Base-by-base conservation (phyloP, 1,139 yeast genomes). In the Hyphopichia burtonii region DNA sequence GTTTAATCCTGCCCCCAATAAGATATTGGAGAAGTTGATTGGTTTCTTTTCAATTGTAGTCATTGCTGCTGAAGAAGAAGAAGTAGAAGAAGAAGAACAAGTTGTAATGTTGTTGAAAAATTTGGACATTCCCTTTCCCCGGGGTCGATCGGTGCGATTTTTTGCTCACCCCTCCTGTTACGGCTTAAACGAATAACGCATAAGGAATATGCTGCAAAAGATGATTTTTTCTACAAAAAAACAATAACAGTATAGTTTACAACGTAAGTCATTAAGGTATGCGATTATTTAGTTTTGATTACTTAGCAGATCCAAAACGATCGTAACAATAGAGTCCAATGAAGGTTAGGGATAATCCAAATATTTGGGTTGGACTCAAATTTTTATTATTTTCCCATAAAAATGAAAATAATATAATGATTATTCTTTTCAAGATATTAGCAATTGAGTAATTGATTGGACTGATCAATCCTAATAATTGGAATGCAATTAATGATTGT, bases 401-500 rank as follows among this genome's bases (percentile, higher is more conserved):
- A 50, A 91, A 83, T 7, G 96, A 88, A 45, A 85, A 84, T 20
- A 83, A 66, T 44, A 91, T 90, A 40, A 91, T 91, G 30, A 88
- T 85, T 41, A 91, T 88, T 51, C 98, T 79, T 61, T 91, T 91
- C 63, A 90, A 67, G 44, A 91, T 82, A 56, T 87, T 87, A 34
- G 97, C 97, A 54, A 91, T 88, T 33, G 96, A 86, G 65, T 91
- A 91, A 50, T 91, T 87, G 38, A 91, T 93, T 1, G 98, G 94
- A 12, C 91, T 80, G 28, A 91, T 80, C 61, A 82, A 68, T 9
- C 97, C 96, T 52, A 91, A 77, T 38, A 91, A 80, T 63, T 89
- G 96, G 65, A 91, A 91, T 28, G 97, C 96, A 43, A 90, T 68
- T 57, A 91, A 70, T 39, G 94, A 86, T 66, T 91, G 98, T 44